Evolutionary conservation across 768 basidiomycete species (phyloP).

Genomic region (Chalciporus sphaerocephalus): DNA sequence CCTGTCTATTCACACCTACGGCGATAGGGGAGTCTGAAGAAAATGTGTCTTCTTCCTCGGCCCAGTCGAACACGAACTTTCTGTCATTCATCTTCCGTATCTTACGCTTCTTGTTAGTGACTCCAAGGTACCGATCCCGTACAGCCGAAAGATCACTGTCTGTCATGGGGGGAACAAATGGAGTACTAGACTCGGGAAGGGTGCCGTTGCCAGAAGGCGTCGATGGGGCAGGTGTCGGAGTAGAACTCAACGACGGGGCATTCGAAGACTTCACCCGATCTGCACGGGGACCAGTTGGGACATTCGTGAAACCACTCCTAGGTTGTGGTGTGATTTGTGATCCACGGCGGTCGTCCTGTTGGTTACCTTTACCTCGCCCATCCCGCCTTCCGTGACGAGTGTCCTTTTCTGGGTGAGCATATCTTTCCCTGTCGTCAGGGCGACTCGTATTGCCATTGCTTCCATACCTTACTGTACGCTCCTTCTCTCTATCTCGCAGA

Average conservation of each 20-base stretch:
- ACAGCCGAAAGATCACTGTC: slow-evolving; percentile 78
- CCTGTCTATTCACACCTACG: slow-evolving; percentile 67
- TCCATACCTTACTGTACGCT: slow-evolving; percentile 38
- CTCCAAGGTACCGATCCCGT: slow-evolving; percentile 90
- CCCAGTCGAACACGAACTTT: slow-evolving; percentile 99
- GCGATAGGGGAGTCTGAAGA: slow-evolving; percentile 70
- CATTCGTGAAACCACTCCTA: slow-evolving; percentile 54
- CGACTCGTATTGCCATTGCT: slow-evolving; percentile 30
- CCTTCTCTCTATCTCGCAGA: slow-evolving; percentile 43
- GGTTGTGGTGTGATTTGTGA: slow-evolving; percentile 31
- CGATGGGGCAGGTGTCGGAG: slow-evolving; percentile 53
- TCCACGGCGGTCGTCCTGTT: slow-evolving; percentile 36
- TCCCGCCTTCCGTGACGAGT: slow-evolving; percentile 42
- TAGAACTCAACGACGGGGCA: slow-evolving; percentile 31
- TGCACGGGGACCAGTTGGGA: slow-evolving; percentile 83
- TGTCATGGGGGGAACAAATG: slow-evolving; percentile 64
- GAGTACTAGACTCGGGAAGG: slow-evolving; percentile 36
- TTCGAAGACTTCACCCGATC: slow-evolving; percentile 49
- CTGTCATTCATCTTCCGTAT: slow-evolving; percentile 93
- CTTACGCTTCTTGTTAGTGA: slow-evolving; percentile 90
- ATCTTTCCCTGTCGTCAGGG: slow-evolving; percentile 44
- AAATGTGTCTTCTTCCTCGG: slow-evolving; percentile 92
- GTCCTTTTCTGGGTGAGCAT: slow-evolving; percentile 49
- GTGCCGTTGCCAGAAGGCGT: slow-evolving; percentile 21
- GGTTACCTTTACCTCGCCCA: slow-evolving; percentile 33